These are phyloP conservation scores for Suillus hirtellus DNA, from an alignment of 768 basidiomycete genomes.

Conservation along the genomic window DNA sequence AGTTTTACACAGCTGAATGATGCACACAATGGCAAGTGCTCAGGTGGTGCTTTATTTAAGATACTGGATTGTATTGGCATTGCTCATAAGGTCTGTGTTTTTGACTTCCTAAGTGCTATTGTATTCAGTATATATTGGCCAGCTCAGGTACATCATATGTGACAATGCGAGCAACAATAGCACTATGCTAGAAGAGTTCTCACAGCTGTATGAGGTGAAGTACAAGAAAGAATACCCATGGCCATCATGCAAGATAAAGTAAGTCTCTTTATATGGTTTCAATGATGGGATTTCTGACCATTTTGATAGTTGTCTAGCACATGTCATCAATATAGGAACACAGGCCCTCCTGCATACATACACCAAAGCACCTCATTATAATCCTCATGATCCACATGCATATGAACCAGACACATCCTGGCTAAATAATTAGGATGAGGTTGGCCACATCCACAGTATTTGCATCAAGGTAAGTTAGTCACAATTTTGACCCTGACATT, in stretches of 20 bases:
- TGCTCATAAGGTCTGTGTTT: no score
- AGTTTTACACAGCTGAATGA: constrained; percentile 41
- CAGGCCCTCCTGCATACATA: constrained; percentile 26
- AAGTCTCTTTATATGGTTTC: neutral
- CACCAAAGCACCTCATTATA: neutral
- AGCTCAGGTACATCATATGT: constrained; percentile 37
- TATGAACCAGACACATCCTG: neutral
- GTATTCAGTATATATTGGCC: no score
- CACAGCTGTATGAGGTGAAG: neutral
- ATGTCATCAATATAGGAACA: constrained; percentile 36
- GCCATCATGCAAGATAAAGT: neutral
- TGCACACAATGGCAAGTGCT: constrained; percentile 33
- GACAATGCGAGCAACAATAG: constrained; percentile 40
- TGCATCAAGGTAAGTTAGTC: constrained; percentile 20
- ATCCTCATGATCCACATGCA: neutral
- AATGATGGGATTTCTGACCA: neutral
- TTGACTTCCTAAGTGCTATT: no score
- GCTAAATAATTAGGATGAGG: constrained; percentile 20
- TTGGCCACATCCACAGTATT: constrained; percentile 22
- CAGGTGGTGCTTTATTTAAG: constrained; percentile 38
- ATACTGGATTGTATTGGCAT: constrained; percentile 30
- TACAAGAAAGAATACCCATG: neutral
- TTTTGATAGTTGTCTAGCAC: constrained; percentile 29
- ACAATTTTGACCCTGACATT: no score
- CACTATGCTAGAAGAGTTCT: constrained; percentile 37